A percentile compares a stretch with the other conserved stretches of the same genome.
Evolutionary conservation across 2,329 filamentous ascomycete species (phyloP).

Genomic region (Triangularia verruculosa): DNA sequence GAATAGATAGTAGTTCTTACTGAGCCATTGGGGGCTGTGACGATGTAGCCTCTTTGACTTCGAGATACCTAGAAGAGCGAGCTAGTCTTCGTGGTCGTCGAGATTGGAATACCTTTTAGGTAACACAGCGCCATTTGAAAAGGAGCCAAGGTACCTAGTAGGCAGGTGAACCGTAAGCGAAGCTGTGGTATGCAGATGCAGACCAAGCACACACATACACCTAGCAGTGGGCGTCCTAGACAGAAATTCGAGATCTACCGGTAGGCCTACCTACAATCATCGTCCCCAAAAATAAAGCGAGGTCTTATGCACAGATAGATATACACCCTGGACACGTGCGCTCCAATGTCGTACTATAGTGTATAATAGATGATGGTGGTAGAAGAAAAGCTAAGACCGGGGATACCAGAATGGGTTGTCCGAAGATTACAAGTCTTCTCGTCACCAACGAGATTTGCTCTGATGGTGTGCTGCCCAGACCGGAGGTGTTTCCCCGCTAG

Average conservation of each 20-base stretch:
- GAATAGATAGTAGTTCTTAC: neutral
- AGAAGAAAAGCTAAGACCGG: neutral
- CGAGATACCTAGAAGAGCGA: too few species aligned
- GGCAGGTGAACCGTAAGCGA: too few species aligned
- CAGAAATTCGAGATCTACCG: too few species aligned
- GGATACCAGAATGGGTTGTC: neutral
- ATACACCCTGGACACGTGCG: neutral
- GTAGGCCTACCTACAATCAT: neutral
- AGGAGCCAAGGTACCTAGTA: too few species aligned
- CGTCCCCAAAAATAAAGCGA: neutral
- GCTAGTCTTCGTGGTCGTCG: too few species aligned
- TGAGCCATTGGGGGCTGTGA: neutral
- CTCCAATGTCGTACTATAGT: too few species aligned
- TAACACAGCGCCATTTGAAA: too few species aligned
- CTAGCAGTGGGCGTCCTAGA: too few species aligned
- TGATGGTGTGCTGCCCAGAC: neutral
- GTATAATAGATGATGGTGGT: neutral
- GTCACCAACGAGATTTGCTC: neutral
- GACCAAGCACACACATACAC: too few species aligned
- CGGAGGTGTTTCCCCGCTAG: neutral
- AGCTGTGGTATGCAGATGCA: too few species aligned
- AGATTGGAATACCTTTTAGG: too few species aligned
- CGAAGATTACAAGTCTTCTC: neutral
- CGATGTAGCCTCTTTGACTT: too few species aligned
- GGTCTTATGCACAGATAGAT: neutral